A percentile compares a stretch with the other conserved stretches of the same genome.
Evolutionary conservation across 2,329 filamentous ascomycete genomes (phyloP).

Genomic region (Intubia oerlemansii): DNA sequence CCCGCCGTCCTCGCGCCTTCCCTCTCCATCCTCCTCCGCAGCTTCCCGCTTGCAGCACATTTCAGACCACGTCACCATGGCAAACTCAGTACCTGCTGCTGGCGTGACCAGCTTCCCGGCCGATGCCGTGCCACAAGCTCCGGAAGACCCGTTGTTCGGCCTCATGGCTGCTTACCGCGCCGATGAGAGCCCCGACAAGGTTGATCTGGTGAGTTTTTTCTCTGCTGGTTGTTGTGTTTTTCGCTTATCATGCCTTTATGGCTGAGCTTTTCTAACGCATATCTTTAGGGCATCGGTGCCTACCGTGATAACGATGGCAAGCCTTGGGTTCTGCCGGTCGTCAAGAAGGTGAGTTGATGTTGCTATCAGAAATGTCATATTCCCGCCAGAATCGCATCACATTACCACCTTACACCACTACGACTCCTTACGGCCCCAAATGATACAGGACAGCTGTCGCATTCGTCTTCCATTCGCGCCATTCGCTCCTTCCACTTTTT

Average conservation of each 20-base stretch:
- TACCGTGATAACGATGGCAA: conserved; percentile 92
- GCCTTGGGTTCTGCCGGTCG: conserved; percentile 90
- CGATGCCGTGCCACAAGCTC: conserved; percentile 65
- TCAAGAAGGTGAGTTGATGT: conserved; percentile 56
- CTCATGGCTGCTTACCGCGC: conserved; percentile 73
- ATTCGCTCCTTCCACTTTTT: no score
- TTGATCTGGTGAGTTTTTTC: conserved; percentile 53
- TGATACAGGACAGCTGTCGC: no score
- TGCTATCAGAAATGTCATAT: neutral
- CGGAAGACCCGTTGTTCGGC: conserved; percentile 88
- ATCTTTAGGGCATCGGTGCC: conserved; percentile 51
- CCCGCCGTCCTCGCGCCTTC: neutral
- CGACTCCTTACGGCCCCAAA: no score
- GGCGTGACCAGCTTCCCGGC: conserved; percentile 49
- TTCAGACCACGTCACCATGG: conserved; percentile 53
- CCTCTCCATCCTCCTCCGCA: conserved; percentile 2
- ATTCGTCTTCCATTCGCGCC: no score
- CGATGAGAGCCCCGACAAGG: conserved; percentile 58
- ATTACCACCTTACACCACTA: no score
- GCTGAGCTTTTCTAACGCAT: neutral
- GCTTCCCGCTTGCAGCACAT: conserved; percentile 35
- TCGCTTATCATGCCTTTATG: neutral
- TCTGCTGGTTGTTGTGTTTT: neutral
- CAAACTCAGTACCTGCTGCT: no score
- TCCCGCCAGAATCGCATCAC: conserved; percentile 4